Percentiles rank a stretch among this genome's conserved stretches.
Evolutionary conservation across 2,329 filamentous ascomycete genomes (phyloP).

Genomic region (Colletotrichum salicis): DNA sequence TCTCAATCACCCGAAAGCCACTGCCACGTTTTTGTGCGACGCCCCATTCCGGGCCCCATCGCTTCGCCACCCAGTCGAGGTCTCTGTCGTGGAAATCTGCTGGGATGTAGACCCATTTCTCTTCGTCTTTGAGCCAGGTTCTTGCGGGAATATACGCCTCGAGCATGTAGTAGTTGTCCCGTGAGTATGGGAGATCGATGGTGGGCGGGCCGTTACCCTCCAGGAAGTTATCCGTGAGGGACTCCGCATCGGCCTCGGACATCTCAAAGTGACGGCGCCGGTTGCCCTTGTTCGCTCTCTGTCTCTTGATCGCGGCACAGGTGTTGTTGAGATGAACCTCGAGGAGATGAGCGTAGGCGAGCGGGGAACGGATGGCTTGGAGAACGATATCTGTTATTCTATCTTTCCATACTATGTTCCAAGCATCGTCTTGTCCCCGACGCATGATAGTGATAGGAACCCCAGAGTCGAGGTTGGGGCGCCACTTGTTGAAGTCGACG

Average conservation of each 20-base stretch:
- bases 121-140: constrained; percentile 58
- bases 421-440: constrained; percentile 57
- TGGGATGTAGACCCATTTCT: constrained; percentile 61
- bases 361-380: constrained; percentile 55
- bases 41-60: constrained; percentile 1
- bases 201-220: constrained; percentile 60
- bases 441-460: constrained; percentile 63
- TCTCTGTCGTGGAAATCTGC: constrained; percentile 52
- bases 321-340: constrained; percentile 44
- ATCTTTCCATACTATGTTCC: constrained; percentile 60
- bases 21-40: too few species aligned
- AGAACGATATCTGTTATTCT: constrained; percentile 55
- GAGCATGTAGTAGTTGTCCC: constrained; percentile 69
- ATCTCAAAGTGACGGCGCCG: constrained; percentile 47
- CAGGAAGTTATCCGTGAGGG: constrained; percentile 62
- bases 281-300: constrained; percentile 61
- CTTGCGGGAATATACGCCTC: constrained; percentile 67
- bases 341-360: constrained; percentile 60
- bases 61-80: constrained; percentile 37
- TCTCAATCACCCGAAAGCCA: too few species aligned
- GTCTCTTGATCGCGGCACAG: constrained; percentile 45
- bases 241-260: constrained; percentile 51
- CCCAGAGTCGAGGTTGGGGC: constrained; percentile 59
- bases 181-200: constrained; percentile 62
- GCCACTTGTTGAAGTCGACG: constrained; percentile 68